Conservation (phyloP, 495 filamentous ascomycete genomes). For the Lasiosphaeria ovina region DNA sequence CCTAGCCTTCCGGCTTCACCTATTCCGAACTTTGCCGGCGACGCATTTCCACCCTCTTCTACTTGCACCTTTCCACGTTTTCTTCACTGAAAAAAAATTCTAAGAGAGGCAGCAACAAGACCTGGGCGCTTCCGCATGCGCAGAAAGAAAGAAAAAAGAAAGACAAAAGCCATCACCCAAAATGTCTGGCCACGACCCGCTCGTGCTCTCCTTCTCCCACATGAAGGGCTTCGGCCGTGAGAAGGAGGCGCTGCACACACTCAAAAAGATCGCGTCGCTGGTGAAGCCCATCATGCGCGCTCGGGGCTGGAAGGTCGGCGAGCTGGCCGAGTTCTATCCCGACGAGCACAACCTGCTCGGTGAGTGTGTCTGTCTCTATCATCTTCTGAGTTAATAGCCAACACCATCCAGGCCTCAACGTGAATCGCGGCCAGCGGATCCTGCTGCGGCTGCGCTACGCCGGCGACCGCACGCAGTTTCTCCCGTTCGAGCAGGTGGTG, state of each 20-base stretch:
- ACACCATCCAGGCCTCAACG: constrained; percentile 61
- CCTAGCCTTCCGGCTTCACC: too few relatives aligned
- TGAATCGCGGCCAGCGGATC: constrained; percentile 72
- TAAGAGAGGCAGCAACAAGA: too few relatives aligned
- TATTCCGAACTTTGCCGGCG: too few relatives aligned
- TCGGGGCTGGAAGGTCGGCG: constrained; percentile 73
- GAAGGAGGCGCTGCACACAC: constrained; percentile 74
- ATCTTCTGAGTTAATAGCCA: neutral
- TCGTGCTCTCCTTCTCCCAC: constrained; percentile 77
- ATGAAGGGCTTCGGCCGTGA: constrained; percentile 67
- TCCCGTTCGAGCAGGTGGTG: constrained; percentile 73
- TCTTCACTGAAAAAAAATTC: too few relatives aligned
- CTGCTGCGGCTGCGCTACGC: constrained; percentile 80
- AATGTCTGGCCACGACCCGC: constrained; percentile 65
- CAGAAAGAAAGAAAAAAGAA: too few relatives aligned
- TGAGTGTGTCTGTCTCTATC: constrained; percentile 22
- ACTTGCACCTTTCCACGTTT: too few relatives aligned
- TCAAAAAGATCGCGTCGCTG: constrained; percentile 81
- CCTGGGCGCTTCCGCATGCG: too few relatives aligned
- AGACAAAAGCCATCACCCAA: constrained; percentile 19
- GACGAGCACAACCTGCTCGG: constrained; percentile 71
- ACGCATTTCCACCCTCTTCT: too few relatives aligned
- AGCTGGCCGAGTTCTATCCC: constrained; percentile 84
- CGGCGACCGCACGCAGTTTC: constrained; percentile 71
- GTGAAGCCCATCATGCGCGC: constrained; percentile 96